Evolutionary conservation across 306 rosid genomes (phyloP).

Genomic region (Pyrus betulifolia): DNA sequence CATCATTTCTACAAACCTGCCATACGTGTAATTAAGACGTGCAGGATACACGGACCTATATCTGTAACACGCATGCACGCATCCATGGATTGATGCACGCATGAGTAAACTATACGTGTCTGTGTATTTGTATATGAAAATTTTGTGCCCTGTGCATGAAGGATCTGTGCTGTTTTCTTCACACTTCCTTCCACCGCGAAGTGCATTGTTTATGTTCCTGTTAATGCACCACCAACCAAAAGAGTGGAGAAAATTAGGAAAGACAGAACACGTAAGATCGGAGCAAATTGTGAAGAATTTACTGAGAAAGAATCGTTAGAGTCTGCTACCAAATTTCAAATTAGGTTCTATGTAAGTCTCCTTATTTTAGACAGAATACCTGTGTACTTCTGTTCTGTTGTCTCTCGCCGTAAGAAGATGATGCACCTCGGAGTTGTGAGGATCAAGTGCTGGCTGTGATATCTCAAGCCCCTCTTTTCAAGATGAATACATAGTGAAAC

Average conservation of each 20-base stretch:
- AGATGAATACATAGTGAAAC: constrained; percentile 44
- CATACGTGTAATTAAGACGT: background rate
- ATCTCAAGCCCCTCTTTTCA: constrained; percentile 71
- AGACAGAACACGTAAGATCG: background rate
- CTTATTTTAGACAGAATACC: constrained; percentile 26
- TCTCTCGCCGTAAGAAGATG: constrained; percentile 53
- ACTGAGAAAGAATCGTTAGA: background rate
- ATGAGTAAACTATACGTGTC: background rate
- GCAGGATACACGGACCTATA: too few species aligned
- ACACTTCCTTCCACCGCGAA: constrained; percentile 48
- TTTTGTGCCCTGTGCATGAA: constrained; percentile 70
- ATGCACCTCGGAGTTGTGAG: constrained; percentile 61
- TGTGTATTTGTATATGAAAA: background rate
- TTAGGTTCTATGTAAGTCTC: background rate
- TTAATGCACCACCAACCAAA: background rate
- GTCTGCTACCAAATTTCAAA: background rate
- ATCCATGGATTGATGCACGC: background rate
- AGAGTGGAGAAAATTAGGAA: background rate
- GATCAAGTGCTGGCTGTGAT: constrained; percentile 88
- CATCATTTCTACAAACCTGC: constrained; percentile 50
- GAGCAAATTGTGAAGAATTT: background rate
- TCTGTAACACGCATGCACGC: background rate
- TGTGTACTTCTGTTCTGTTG: constrained; percentile 52
- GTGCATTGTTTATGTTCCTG: constrained; percentile 62
- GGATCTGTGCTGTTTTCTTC: constrained; percentile 58